Base-by-base conservation (phyloP, 805 yeast genomes). In the Kluyveromyces starmeri region DNA sequence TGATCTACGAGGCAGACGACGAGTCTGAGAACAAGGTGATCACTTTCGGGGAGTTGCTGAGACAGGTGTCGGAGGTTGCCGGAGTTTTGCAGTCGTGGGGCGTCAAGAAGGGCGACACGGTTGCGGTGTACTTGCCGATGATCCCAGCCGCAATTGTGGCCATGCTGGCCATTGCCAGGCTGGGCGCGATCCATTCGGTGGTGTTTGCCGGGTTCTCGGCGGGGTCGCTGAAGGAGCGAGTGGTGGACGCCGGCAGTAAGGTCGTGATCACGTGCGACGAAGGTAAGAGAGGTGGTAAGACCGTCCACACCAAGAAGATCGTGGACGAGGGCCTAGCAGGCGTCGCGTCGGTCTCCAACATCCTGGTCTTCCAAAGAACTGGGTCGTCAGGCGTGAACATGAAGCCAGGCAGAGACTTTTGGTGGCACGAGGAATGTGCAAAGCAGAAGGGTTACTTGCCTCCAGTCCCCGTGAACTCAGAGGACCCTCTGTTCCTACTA, bases 81-180 rank as follows among this genome's bases (percentile, higher is more conserved):
- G 88, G 82, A 48, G 80, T 84, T 27, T 71, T 92, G 57, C 66
- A 71, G 44, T 70, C 78, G 39, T 77, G 86, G 73, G 98, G 98
- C 38, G 89, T 89, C 47, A 66, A 70, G 48, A 83, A 84, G 62
- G 98, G 98, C 55, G 98, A 89, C 56, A 83, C 94, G 18, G 97
- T 89, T 39, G 97, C 96, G 32, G 83, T 89, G 39, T 89, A 89
- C 63, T 67, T 89, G 58, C 98, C 98, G 54, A 89, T 92, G 98
- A 88, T 88, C 42, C 94, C 97, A 32, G 95, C 88, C 65, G 96
- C 96, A 14, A 68, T 92, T 42, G 75, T 92, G 38, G 82, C 98
- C n/a, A 75, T 89, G 73, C 69, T 89, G 53, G 98, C 98, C 30
- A 78, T 86, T 53, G 83, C 78, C 22, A 78, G 98, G 66, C 65